A percentile compares a stretch with the other conserved stretches of the same genome.
Conservation (phyloP, 352 stramenopile genomes). For the Pythium myriotylum region DNA sequence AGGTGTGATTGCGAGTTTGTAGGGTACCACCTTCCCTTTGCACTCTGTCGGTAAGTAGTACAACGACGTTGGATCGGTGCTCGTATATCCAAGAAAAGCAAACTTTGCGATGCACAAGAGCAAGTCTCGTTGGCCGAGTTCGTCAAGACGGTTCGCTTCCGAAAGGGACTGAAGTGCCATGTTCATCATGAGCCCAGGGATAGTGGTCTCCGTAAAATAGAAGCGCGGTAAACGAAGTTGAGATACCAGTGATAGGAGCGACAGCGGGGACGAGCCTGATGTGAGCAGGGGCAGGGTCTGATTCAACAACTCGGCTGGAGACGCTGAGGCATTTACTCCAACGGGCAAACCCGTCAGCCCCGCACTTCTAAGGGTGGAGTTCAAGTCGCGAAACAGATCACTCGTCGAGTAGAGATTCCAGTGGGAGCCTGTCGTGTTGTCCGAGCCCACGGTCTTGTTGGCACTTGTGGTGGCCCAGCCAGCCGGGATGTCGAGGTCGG, state of each 20-base stretch:
- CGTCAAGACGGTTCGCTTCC: slow-evolving; percentile 47
- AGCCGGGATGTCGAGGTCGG: slow-evolving; percentile 45
- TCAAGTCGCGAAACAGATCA: slow-evolving; percentile 35
- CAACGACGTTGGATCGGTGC: slow-evolving; percentile 31
- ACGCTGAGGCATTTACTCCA: neutral
- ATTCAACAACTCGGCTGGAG: slow-evolving; percentile 22
- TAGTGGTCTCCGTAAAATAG: slow-evolving; percentile 70
- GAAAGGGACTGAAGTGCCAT: slow-evolving; percentile 48
- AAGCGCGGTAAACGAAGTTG: slow-evolving; percentile 50
- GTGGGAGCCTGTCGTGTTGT: slow-evolving; percentile 30
- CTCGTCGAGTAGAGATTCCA: slow-evolving; percentile 49
- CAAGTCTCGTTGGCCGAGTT: slow-evolving; percentile 42
- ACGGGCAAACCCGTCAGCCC: slow-evolving; percentile 4
- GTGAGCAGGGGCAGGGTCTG: slow-evolving; percentile 22
- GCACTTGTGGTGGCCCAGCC: slow-evolving; percentile 43
- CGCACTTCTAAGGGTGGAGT: slow-evolving; percentile 9
- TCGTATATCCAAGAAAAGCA: slow-evolving; percentile 53
- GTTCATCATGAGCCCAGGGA: slow-evolving; percentile 60
- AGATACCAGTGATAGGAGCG: slow-evolving; percentile 32
- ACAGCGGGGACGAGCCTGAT: slow-evolving; percentile 18
- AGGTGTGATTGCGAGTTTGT: slow-evolving; percentile 74
- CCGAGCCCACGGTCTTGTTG: slow-evolving; percentile 35
- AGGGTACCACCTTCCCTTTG: slow-evolving; percentile 55
- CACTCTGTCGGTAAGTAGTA: slow-evolving; percentile 55
- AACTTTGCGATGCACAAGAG: slow-evolving; percentile 53